A percentile compares a stretch with the other conserved stretches of the same genome.
Evolutionary conservation across 306 rosid species (phyloP).

Genomic region (Corylus avellana): DNA sequence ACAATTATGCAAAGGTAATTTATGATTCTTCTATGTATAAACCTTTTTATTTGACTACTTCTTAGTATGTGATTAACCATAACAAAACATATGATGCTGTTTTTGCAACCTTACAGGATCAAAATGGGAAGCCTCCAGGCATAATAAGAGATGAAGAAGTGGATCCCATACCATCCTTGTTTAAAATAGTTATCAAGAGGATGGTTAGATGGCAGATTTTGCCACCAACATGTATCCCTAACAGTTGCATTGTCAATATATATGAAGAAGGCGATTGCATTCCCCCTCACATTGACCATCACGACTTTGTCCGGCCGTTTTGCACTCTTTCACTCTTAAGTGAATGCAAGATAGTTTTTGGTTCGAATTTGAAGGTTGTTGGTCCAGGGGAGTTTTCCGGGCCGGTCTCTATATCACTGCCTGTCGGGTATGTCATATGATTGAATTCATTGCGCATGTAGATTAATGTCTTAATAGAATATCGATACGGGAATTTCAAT

Average conservation of each 20-base stretch:
- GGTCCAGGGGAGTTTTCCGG: conserved; percentile 54
- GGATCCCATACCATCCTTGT: conserved; percentile 56
- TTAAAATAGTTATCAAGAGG: conserved; percentile 61
- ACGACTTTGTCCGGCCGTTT: conserved; percentile 57
- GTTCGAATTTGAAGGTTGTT: conserved; percentile 30
- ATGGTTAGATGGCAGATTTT: conserved; percentile 51
- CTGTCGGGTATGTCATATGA: conserved; percentile 42
- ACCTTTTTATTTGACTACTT: neutral
- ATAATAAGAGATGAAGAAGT: conserved; percentile 54
- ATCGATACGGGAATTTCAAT: too few relatives aligned
- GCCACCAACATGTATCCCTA: conserved; percentile 50
- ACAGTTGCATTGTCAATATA: conserved; percentile 73
- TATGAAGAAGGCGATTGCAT: conserved; percentile 69
- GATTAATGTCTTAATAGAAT: neutral
- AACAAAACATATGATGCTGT: neutral
- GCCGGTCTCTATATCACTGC: conserved; percentile 36
- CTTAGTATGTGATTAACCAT: neutral
- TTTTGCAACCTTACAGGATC: conserved; percentile 45
- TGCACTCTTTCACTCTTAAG: conserved; percentile 48
- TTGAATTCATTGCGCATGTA: neutral
- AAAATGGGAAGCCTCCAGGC: conserved; percentile 57
- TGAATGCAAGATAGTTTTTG: conserved; percentile 51
- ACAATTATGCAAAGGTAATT: conserved; percentile 60
- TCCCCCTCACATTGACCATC: conserved; percentile 72
- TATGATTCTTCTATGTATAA: neutral